Evolutionary conservation across 164 flowering plant species (phyloP).

Genomic region (Umbellularia californica): DNA sequence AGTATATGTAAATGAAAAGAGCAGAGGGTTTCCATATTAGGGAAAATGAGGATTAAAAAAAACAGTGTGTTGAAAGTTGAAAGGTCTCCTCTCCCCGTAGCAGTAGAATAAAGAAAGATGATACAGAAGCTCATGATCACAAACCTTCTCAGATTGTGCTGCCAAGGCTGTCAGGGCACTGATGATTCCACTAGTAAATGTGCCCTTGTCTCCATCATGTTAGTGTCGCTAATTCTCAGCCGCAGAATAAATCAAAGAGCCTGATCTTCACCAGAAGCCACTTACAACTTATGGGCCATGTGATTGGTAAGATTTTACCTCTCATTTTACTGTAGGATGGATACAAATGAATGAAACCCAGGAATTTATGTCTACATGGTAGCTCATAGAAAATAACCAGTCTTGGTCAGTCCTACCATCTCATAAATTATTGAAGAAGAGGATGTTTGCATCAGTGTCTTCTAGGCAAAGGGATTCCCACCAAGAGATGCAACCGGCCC

Average conservation of each 20-base stretch:
- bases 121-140: not conserved
- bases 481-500: slow-evolving; percentile 56
- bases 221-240: not conserved
- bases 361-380: not conserved
- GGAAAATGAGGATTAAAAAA: not conserved
- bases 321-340: not conserved
- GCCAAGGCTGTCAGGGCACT: not conserved
- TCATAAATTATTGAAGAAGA: not conserved
- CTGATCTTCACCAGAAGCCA: not conserved
- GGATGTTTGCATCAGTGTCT: not conserved
- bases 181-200: too few relatives aligned
- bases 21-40: not conserved
- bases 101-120: not conserved
- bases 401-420: not conserved
- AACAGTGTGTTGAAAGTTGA: not conserved
- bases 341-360: not conserved
- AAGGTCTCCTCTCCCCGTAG: not conserved
- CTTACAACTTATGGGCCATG: not conserved
- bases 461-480: slow-evolving; percentile 74
- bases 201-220: not conserved
- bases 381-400: not conserved
- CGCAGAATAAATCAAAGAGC: not conserved
- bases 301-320: not conserved
- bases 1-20: too few relatives aligned
- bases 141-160: not conserved